Evolutionary conservation across 2,329 filamentous ascomycete species (phyloP).

Genomic region (Scedosporium apiospermum): DNA sequence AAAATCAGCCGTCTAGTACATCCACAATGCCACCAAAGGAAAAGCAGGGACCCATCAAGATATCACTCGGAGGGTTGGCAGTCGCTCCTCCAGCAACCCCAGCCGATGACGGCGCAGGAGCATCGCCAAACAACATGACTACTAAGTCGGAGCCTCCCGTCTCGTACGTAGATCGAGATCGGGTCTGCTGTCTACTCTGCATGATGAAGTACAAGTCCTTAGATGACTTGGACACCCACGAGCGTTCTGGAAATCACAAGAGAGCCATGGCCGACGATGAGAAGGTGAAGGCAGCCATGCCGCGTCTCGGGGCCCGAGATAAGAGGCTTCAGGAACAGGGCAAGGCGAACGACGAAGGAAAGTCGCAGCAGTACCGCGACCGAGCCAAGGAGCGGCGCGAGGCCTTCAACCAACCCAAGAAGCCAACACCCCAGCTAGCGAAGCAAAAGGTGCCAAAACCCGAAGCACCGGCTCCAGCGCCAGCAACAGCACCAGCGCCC

Average conservation of each 20-base stretch:
- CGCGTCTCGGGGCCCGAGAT: slow-evolving; percentile 28
- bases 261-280: slow-evolving; percentile 28
- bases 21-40: slow-evolving; percentile 2
- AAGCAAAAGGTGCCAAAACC: slow-evolving; percentile 17
- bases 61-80: slow-evolving; percentile 17
- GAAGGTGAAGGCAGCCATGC: slow-evolving; percentile 39
- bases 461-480: slow-evolving; percentile 21
- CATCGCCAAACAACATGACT: slow-evolving; percentile 2
- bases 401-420: slow-evolving; percentile 51
- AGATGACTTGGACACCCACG: slow-evolving; percentile 32
- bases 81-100: slow-evolving; percentile 3
- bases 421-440: slow-evolving; percentile 27
- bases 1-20: slow-evolving; percentile 5
- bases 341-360: slow-evolving; percentile 15
- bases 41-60: slow-evolving; percentile 17
- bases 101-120: background rate
- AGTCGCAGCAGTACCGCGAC: slow-evolving; percentile 45
- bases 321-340: slow-evolving; percentile 21
- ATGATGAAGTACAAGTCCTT: slow-evolving; percentile 36
- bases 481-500: slow-evolving; percentile 24
- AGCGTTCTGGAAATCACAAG: slow-evolving; percentile 31
- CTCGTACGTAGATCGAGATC: slow-evolving; percentile 51
- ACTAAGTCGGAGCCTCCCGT: slow-evolving; percentile 9
- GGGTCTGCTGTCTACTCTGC: slow-evolving; percentile 33
- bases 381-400: slow-evolving; percentile 58